Conservation (phyloP, 306 rosid genomes). For the Vigna unguiculata region DNA sequence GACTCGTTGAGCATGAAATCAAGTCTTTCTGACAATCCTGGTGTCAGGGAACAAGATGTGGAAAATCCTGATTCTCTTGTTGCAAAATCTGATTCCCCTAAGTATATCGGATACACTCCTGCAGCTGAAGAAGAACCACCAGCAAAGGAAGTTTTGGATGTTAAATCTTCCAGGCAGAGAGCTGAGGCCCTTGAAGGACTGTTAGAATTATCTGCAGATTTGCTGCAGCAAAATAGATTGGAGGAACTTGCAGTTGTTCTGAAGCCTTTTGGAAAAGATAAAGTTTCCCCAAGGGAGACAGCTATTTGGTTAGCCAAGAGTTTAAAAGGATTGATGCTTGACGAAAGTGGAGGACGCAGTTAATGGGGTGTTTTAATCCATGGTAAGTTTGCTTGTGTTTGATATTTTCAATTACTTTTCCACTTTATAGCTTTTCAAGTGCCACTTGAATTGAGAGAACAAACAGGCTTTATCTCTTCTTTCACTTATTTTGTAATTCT, state of each 20-base stretch:
- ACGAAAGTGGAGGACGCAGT: constrained; percentile 63
- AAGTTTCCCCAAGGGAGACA: constrained; percentile 94
- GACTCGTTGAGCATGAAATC: constrained; percentile 59
- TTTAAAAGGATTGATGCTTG: constrained; percentile 87
- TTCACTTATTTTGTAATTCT: constrained; percentile 51
- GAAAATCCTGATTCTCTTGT: constrained; percentile 45
- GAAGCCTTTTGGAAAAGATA: constrained; percentile 92
- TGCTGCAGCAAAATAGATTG: constrained; percentile 78
- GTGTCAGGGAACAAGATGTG: constrained; percentile 52
- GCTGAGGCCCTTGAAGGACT: constrained; percentile 97
- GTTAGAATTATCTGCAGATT: constrained; percentile 84
- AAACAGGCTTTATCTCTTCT: constrained; percentile 34
- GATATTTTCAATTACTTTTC: constrained; percentile 36
- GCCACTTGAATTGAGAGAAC: constrained; percentile 53
- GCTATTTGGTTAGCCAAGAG: constrained; percentile 98
- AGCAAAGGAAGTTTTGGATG: constrained; percentile 68
- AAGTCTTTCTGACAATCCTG: constrained; percentile 50
- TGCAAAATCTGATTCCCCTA: constrained; percentile 56
- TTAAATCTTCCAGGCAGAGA: constrained; percentile 85
- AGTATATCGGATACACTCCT: constrained; percentile 47
- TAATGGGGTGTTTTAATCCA: constrained; percentile 39
- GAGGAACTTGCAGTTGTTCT: constrained; percentile 88
- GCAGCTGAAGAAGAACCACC: constrained; percentile 61
- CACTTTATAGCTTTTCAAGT: constrained; percentile 41
- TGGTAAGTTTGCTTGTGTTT: constrained; percentile 49